These are phyloP conservation scores for Schwanniomyces polymorphus DNA, from an alignment of 805 yeast species.

Conservation along the genomic window DNA sequence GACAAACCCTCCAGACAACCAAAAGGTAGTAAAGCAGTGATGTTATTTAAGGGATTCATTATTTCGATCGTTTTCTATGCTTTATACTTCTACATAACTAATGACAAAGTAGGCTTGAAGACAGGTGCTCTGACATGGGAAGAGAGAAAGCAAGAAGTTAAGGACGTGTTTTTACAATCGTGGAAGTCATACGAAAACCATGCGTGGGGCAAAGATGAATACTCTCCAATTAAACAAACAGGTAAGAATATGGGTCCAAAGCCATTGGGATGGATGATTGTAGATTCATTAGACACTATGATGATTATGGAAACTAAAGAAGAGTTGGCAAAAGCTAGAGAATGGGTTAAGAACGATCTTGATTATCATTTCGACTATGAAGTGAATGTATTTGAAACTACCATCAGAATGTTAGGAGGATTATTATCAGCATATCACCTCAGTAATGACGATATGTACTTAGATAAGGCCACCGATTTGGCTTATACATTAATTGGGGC, in stretches of 20 bases:
- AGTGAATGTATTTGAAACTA: conserved; percentile 89
- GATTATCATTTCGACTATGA: conserved; percentile 69
- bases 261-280: conserved; percentile 93
- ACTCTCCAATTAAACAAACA: conserved; percentile 60
- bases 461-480: conserved; percentile 76
- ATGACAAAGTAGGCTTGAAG: background rate
- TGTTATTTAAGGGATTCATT: conserved; percentile 46
- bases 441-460: conserved; percentile 64
- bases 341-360: conserved; percentile 74
- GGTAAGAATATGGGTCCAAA: conserved; percentile 75
- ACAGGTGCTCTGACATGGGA: conserved; percentile 36
- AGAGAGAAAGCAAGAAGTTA: conserved; percentile 55
- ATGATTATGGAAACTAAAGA: conserved; percentile 69
- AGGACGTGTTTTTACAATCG: conserved; percentile 65
- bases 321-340: conserved; percentile 61
- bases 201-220: conserved; percentile 86
- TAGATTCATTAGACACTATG: conserved; percentile 83
- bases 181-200: conserved; percentile 75
- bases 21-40: conserved; percentile 9
- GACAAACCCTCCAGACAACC: conserved; percentile 25
- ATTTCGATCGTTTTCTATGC: conserved; percentile 41
- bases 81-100: conserved; percentile 24
- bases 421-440: conserved; percentile 79
- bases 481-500: conserved; percentile 75
- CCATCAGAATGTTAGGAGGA: conserved; percentile 93